Evolutionary conservation across 495 filamentous ascomycete species (phyloP).

Genomic region (Cercophora newfieldiana): DNA sequence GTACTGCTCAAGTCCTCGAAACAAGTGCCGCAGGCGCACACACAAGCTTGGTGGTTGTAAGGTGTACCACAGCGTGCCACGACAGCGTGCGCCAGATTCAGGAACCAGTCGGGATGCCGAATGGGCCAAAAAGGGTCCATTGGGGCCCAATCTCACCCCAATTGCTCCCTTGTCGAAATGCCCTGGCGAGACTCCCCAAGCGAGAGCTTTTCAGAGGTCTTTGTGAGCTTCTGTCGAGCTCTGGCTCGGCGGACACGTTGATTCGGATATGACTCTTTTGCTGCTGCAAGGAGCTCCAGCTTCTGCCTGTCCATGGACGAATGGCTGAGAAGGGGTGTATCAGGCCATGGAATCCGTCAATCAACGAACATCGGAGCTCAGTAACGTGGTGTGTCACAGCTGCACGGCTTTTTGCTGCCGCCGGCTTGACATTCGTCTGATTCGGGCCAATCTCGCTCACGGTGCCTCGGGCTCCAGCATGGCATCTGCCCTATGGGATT

Average conservation of each 20-base stretch:
- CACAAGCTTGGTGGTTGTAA: not conserved
- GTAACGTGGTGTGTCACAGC: slow-evolving; percentile 23
- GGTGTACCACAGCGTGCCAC: slow-evolving; percentile 11
- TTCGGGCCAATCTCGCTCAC: slow-evolving; percentile 18
- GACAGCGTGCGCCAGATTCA: slow-evolving; percentile 17
- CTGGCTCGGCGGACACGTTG: not conserved
- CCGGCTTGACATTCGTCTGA: slow-evolving; percentile 8
- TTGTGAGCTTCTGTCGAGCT: not conserved
- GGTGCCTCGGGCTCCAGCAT: slow-evolving; percentile 20
- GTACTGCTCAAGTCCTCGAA: not conserved
- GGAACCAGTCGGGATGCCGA: slow-evolving; percentile 21
- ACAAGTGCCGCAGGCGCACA: not conserved
- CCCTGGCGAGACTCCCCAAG: slow-evolving; percentile 23
- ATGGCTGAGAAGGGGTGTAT: not conserved
- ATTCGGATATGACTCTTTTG: not conserved
- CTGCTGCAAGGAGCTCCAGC: not conserved
- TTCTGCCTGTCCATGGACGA: slow-evolving; percentile 11
- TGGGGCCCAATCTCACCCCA: slow-evolving; percentile 23
- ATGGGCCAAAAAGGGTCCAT: slow-evolving; percentile 13
- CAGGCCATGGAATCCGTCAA: slow-evolving; percentile 4
- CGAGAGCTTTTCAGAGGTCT: not conserved
- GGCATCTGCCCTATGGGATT: slow-evolving; percentile 3
- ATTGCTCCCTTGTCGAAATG: slow-evolving; percentile 24
- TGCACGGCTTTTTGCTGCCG: slow-evolving; percentile 15
- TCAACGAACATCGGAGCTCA: slow-evolving; percentile 6